Evolutionary conservation across 2,329 filamentous ascomycete species (phyloP).

Genomic region (Lojkania enalia): DNA sequence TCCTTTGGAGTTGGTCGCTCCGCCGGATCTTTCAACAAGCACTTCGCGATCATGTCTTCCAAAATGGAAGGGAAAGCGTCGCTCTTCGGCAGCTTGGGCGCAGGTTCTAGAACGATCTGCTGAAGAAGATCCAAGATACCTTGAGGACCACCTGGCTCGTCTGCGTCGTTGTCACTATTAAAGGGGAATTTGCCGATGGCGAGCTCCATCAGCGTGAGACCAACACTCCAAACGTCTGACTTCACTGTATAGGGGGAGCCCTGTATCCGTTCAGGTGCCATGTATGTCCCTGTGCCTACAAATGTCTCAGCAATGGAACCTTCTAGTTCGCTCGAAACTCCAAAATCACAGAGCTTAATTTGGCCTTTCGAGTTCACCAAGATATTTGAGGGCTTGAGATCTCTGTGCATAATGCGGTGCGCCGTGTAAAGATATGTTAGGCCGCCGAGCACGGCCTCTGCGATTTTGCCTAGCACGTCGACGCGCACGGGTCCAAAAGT

Average conservation of each 20-base stretch:
- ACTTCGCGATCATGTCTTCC: constrained; percentile 97
- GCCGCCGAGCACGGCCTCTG: constrained; percentile 90
- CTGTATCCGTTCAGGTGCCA: constrained; percentile 97
- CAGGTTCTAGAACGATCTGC: constrained; percentile 95
- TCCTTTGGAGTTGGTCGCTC: constrained; percentile 90
- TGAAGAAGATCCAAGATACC: constrained; percentile 95
- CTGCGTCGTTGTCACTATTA: constrained; percentile 72
- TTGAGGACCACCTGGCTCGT: constrained; percentile 72
- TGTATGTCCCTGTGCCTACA: constrained; percentile 97
- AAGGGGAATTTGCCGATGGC: constrained; percentile 98
- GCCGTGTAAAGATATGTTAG: constrained; percentile 93
- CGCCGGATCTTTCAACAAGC: constrained; percentile 85
- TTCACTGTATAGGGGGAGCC: constrained; percentile 97
- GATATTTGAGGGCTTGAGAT: constrained; percentile 98
- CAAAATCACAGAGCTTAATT: constrained; percentile 98
- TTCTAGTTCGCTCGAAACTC: constrained; percentile 95
- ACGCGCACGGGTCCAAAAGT: constrained; percentile 94
- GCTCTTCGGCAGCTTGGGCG: constrained; percentile 91
- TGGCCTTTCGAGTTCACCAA: constrained; percentile 90
- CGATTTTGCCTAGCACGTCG: constrained; percentile 96
- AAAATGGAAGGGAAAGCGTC: constrained; percentile 95
- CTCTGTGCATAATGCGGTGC: constrained; percentile 98
- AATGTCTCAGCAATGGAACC: constrained; percentile 99
- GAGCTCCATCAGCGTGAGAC: constrained; percentile 91
- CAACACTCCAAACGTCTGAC: constrained; percentile 98